These are phyloP conservation scores for Cordyceps pruinosa DNA, from an alignment of 2,329 filamentous ascomycete species.

Conservation along the genomic window DNA sequence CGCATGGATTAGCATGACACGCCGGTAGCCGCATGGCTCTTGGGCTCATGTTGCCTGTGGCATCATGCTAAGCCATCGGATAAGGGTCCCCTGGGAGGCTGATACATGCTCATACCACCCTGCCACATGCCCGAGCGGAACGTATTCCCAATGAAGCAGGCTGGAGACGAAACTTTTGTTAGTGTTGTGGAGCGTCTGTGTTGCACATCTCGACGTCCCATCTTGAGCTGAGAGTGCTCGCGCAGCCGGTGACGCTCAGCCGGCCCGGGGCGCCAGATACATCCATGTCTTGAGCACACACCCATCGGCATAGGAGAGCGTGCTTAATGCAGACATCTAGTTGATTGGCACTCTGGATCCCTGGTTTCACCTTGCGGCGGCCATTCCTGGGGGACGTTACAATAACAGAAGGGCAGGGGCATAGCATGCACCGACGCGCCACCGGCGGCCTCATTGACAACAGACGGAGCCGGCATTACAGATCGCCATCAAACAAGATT, in stretches of 20 bases:
- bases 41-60: not conserved
- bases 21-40: not conserved
- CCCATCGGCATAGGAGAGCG: not conserved
- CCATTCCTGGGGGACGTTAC: not conserved
- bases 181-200: slow-evolving; percentile 5
- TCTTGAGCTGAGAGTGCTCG: not conserved
- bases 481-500: slow-evolving; percentile 1
- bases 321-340: not conserved
- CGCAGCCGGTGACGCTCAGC: not conserved
- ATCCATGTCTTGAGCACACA: not conserved
- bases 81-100: not conserved
- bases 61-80: not conserved
- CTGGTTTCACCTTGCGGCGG: not conserved
- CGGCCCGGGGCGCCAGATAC: not conserved
- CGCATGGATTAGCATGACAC: not conserved
- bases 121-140: not conserved
- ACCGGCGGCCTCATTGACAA: not conserved
- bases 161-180: not conserved
- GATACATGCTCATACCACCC: slow-evolving; percentile 5
- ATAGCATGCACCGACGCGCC: not conserved
- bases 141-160: not conserved
- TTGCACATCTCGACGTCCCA: not conserved
- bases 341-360: not conserved
- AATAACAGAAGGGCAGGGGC: not conserved
- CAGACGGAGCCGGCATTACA: not conserved